These are phyloP conservation scores for Aspergillus olivimuriae DNA, from an alignment of 495 filamentous ascomycete genomes.

Conservation along the genomic window DNA sequence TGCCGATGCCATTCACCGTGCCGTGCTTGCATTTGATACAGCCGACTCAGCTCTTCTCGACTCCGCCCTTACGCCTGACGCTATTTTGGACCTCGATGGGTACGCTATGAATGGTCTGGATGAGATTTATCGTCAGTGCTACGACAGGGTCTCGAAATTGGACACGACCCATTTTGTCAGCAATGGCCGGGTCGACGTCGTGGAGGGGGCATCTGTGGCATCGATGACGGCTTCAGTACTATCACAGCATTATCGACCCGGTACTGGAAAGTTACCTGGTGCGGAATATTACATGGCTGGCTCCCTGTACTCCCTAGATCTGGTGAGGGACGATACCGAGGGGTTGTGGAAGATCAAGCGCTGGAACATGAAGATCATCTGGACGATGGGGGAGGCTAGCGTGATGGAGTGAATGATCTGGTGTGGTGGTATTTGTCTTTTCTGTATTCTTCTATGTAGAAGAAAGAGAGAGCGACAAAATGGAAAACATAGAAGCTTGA, in stretches of 20 bases:
- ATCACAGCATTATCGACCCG: slow-evolving; percentile 23
- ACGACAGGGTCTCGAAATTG: slow-evolving; percentile 15
- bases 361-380: slow-evolving; percentile 18
- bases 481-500: too few species aligned
- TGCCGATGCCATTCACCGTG: slow-evolving; percentile 24
- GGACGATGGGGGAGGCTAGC: slow-evolving; percentile 23
- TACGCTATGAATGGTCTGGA: slow-evolving; percentile 10
- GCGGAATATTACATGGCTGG: slow-evolving; percentile 9
- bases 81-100: slow-evolving; percentile 17
- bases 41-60: slow-evolving; percentile 20
- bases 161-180: slow-evolving; percentile 29
- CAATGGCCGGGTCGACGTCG: slow-evolving; percentile 24
- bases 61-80: slow-evolving; percentile 16
- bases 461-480: too few species aligned
- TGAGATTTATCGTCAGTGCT: slow-evolving; percentile 12
- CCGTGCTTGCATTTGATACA: slow-evolving; percentile 21
- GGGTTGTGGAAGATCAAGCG: slow-evolving; percentile 25
- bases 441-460: too few species aligned
- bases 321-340: slow-evolving; percentile 16
- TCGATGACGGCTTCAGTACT: slow-evolving; percentile 16
- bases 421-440: too few species aligned
- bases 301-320: slow-evolving; percentile 18
- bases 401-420: too few species aligned
- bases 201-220: slow-evolving; percentile 14
- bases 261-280: slow-evolving; percentile 14